Evolutionary conservation across 2,329 filamentous ascomycete genomes (phyloP).

Genomic region (Alternaria hordeiaustralica): DNA sequence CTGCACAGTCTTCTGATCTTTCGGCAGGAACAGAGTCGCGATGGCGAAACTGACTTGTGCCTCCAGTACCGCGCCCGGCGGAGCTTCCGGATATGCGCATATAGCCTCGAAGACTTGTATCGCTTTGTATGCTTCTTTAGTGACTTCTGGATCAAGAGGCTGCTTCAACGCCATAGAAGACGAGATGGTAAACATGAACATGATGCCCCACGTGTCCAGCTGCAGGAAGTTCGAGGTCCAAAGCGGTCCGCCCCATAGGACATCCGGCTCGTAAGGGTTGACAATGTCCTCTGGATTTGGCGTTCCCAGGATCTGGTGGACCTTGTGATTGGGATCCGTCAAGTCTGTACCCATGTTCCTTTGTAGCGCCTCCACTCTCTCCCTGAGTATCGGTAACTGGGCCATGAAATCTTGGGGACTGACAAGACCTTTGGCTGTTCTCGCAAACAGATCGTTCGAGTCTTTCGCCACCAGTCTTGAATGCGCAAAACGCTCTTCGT

Average conservation of each 20-base stretch:
- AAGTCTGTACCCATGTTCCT: conserved; percentile 66
- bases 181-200: conserved; percentile 82
- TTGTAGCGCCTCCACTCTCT: conserved; percentile 52
- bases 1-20: conserved; percentile 72
- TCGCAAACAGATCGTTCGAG: conserved; percentile 78
- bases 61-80: conserved; percentile 72
- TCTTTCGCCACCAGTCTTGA: conserved; percentile 79
- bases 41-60: conserved; percentile 80
- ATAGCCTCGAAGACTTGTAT: conserved; percentile 83
- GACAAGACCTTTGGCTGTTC: conserved; percentile 69
- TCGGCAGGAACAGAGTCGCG: conserved; percentile 78
- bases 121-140: conserved; percentile 68
- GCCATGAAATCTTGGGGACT: conserved; percentile 67
- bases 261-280: conserved; percentile 72
- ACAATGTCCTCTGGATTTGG: conserved; percentile 71
- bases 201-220: conserved; percentile 79
- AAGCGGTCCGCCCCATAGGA: conserved; percentile 70
- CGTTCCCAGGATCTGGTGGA: conserved; percentile 67
- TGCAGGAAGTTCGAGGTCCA: conserved; percentile 77
- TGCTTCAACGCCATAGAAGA: conserved; percentile 64
- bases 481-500: conserved; percentile 70
- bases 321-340: conserved; percentile 65
- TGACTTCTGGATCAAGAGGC: conserved; percentile 61
- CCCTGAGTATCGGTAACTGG: conserved; percentile 60
- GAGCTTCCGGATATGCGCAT: conserved; percentile 72